A percentile compares a stretch with the other conserved stretches of the same genome.
These are phyloP conservation scores for Lepraria neglecta DNA, from an alignment of 495 filamentous ascomycete genomes.

Conservation along the genomic window DNA sequence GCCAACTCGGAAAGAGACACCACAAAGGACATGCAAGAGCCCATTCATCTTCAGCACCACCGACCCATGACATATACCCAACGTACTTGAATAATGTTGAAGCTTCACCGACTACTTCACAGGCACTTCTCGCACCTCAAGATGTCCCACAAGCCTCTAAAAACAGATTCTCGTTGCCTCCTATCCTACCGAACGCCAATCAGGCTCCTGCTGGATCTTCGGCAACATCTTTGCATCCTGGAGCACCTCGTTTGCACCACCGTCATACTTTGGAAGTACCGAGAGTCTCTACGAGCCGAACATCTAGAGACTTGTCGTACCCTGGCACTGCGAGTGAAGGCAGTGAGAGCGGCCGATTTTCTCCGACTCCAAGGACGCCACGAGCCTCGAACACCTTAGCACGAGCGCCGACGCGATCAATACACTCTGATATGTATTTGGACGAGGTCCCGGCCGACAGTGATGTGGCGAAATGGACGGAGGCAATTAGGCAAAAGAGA, in stretches of 20 bases:
- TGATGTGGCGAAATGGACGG: constrained; percentile 86
- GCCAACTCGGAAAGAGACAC: constrained; percentile 16
- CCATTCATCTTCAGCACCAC: constrained; percentile 29
- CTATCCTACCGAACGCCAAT: constrained; percentile 47
- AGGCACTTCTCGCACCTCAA: constrained; percentile 29
- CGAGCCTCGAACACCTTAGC: constrained; percentile 77
- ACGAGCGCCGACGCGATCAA: constrained; percentile 72
- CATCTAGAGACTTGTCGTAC: constrained; percentile 47
- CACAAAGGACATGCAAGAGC: constrained; percentile 26
- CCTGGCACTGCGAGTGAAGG: constrained; percentile 55
- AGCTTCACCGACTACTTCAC: constrained; percentile 33
- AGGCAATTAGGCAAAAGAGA: constrained; percentile 82
- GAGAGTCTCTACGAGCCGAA: constrained; percentile 48
- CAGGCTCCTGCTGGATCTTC: constrained; percentile 39
- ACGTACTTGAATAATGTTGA: constrained; percentile 16
- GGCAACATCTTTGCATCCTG: constrained; percentile 41
- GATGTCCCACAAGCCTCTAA: constrained; percentile 37
- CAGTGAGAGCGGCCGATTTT: constrained; percentile 71
- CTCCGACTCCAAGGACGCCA: constrained; percentile 64
- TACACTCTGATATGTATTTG: constrained; percentile 72
- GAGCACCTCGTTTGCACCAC: constrained; percentile 55
- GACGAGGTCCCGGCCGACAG: constrained; percentile 84
- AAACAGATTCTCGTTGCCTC: constrained; percentile 65
- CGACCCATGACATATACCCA: constrained; percentile 16
- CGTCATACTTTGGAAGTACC: constrained; percentile 87